A percentile compares a stretch with the other conserved stretches of the same genome.
phyloP scores from a whole-genome alignment of 2,329 filamentous ascomycete species.

The Paecilomyces sp. region DNA sequence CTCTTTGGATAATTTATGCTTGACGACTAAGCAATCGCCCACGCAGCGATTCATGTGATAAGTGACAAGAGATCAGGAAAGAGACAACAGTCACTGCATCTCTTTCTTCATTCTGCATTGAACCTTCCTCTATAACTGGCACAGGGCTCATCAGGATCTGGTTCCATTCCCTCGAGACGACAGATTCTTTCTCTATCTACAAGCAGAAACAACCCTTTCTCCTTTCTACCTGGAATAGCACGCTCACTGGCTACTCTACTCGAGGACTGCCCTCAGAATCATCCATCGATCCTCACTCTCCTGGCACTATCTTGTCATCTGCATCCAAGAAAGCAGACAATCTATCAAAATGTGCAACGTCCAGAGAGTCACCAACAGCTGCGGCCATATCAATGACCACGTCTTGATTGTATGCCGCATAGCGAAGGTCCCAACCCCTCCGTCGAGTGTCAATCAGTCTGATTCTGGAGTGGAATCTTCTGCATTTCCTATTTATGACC shows the following conservation, averaged over 20 bases:
- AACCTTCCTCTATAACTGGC: background rate
- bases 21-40: background rate
- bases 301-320: background rate
- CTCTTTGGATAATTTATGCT: background rate
- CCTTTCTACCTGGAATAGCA: background rate
- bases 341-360: slow-evolving; percentile 13
- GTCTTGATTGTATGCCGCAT: slow-evolving; percentile 10
- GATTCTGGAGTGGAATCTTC: background rate
- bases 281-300: background rate
- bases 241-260: background rate
- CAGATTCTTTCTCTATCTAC: background rate
- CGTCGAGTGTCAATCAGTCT: background rate
- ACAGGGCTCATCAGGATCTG: background rate
- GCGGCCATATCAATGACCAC: slow-evolving; percentile 17
- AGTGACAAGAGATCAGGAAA: background rate
- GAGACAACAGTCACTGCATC: background rate
- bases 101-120: background rate
- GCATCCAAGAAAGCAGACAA: background rate
- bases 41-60: background rate
- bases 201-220: background rate
- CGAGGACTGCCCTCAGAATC: background rate
- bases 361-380: slow-evolving; percentile 14
- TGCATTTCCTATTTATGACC: background rate
- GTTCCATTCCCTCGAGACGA: background rate
- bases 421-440: background rate